These are phyloP conservation scores for Stylosanthes scabra DNA, from an alignment of 331 rosid species.

Conservation along the genomic window DNA sequence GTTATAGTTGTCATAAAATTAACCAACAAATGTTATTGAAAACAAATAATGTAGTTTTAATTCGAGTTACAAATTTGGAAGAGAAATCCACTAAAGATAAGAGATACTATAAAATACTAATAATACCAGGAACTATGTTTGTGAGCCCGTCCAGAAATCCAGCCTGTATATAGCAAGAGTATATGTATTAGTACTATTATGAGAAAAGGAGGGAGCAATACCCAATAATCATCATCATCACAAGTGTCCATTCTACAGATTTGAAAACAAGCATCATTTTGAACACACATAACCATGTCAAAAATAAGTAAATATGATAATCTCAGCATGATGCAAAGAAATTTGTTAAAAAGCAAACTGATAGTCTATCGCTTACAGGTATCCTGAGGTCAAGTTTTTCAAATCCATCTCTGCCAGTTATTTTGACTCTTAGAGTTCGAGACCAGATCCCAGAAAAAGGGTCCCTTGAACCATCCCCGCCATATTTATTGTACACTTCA, in stretches of 20 bases:
- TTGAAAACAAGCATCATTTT: neutral
- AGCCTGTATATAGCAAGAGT: conserved; percentile 61
- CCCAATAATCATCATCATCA: neutral
- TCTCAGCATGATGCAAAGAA: neutral
- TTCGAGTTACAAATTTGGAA: conserved; percentile 6
- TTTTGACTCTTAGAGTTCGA: conserved; percentile 78
- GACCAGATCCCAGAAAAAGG: conserved; percentile 86
- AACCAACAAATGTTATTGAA: conserved; percentile 15
- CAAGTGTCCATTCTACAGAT: conserved; percentile 1
- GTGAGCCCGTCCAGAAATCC: conserved; percentile 93
- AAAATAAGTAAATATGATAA: conserved; percentile 21
- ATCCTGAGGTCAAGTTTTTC: conserved; percentile 88
- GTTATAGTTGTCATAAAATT: conserved; percentile 39
- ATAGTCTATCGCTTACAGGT: conserved; percentile 74
- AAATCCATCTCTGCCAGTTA: conserved; percentile 90
- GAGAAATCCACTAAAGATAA: no score
- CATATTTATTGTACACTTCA: conserved; percentile 76
- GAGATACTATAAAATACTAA: conserved; percentile 39
- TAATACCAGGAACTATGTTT: conserved; percentile 88
- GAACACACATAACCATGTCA: conserved; percentile 7
- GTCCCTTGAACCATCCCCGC: conserved; percentile 72
- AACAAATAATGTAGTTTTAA: conserved; percentile 2
- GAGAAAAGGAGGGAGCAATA: conserved; percentile 33
- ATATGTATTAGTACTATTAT: conserved; percentile 12
- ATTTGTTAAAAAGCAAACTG: neutral